A percentile compares a stretch with the other conserved stretches of the same genome.
Conservation (phyloP, 2,329 filamentous ascomycete genomes). For the Zopfia rhizophila region DNA sequence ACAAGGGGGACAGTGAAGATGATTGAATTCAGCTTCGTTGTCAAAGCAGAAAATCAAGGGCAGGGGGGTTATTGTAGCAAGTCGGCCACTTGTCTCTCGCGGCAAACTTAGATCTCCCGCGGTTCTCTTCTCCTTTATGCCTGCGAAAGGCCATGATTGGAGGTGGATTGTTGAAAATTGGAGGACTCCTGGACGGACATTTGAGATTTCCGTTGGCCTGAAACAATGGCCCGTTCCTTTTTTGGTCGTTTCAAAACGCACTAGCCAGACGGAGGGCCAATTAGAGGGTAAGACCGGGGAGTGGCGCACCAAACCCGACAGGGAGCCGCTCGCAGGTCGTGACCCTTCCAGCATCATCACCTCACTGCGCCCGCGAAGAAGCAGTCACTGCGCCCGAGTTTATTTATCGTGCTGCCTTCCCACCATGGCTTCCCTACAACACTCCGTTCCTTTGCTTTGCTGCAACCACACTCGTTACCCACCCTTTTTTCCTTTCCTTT, state of each 20-base stretch:
- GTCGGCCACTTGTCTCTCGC: no score
- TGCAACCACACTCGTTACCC: conserved; percentile 38
- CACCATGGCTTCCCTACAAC: conserved; percentile 26
- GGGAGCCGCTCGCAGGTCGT: neutral
- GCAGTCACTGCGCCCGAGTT: conserved; percentile 4
- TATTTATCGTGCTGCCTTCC: conserved; percentile 17
- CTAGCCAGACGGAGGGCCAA: conserved; percentile 13
- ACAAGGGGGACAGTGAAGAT: no score
- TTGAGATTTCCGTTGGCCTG: conserved; percentile 7
- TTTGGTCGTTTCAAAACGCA: conserved; percentile 37
- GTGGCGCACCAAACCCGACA: conserved; percentile 22
- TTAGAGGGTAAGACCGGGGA: conserved; percentile 15
- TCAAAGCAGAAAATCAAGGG: no score
- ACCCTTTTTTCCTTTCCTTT: conserved; percentile 21
- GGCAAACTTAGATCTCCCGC: no score
- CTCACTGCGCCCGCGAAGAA: neutral
- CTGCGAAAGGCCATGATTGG: no score
- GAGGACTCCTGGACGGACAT: conserved; percentile 25
- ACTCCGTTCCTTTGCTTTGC: conserved; percentile 29
- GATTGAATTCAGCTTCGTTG: no score
- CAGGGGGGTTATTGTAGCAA: no score
- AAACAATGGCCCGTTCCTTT: conserved; percentile 14
- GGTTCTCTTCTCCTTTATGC: no score
- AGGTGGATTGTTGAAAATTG: conserved; percentile 10
- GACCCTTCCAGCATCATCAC: neutral